Evolutionary conservation across 495 filamentous ascomycete genomes (phyloP), one percentile per base, ranked within the genome.

Genomic region (Aspergillus taichungensis): DNA sequence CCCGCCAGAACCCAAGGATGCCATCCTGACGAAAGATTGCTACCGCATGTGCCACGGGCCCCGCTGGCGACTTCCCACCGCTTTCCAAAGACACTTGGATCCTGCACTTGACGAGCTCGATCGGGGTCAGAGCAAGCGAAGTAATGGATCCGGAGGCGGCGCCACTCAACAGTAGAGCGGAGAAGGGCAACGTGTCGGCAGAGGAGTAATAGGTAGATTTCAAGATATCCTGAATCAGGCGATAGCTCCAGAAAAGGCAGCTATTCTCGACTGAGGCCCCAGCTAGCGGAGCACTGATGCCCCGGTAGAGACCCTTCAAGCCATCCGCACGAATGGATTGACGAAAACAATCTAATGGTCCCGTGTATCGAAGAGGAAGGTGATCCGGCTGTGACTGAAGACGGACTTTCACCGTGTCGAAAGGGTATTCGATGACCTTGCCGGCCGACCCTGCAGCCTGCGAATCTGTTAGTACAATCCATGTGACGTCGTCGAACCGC

Each of bases 101-200:
- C 66, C 91, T 91, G 75, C 94, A 99, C 66, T 99, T 99, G 57
- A 99, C 83, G 37, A 99, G 77, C 62, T 99, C 94, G 43, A 99
- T 88, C 0, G 94, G 94, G 0, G 94, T 99, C 38, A 99, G 78
- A 30, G 94, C 73, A 30, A 97, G 68, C 3, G 85, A 90, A 1
- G 94, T 95, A 55, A 95, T 81, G 13, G 86, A 88, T n/a, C 94
- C 94, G 10, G 87, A 81, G 24, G 83, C 80, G 13, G 83, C 88
- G 34, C 94, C 94, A 33, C 84, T 85, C 30, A 81, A 65, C 54
- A 88, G 67, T 1, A 96, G 66, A 1, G 81, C 85, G 3, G 72
- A 59, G n/a, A 95, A 72, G 0, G 87, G 82, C 1, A 96, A 72
- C 2, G 72, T 60, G 3, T 78, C 71, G 1, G 73, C 55, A 3